Evolutionary conservation across 2,329 filamentous ascomycete species (phyloP).

Genomic region (Fusarium sp.): DNA sequence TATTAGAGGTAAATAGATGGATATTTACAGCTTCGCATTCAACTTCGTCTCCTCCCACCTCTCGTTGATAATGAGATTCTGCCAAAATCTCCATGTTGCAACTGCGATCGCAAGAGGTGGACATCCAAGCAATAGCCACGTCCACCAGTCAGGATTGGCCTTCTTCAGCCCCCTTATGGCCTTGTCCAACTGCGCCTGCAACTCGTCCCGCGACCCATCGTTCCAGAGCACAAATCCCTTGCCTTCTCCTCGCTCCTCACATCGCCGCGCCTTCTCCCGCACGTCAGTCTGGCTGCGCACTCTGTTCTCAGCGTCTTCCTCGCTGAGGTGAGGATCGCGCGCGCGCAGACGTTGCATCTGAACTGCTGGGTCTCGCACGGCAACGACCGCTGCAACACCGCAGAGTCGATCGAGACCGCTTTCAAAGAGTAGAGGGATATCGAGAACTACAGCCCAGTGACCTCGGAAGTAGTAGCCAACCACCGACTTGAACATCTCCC

Average conservation of each 20-base stretch:
- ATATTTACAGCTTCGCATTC: conserved; percentile 44
- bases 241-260: conserved; percentile 72
- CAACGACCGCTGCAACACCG: conserved; percentile 87
- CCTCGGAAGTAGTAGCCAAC: conserved; percentile 80
- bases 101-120: conserved; percentile 80
- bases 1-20: background rate
- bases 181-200: conserved; percentile 74
- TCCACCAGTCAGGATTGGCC: conserved; percentile 85
- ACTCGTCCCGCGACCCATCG: conserved; percentile 78
- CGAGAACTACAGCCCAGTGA: conserved; percentile 89
- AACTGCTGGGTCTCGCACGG: conserved; percentile 80
- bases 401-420: conserved; percentile 86
- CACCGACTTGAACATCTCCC: conserved; percentile 82
- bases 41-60: conserved; percentile 73
- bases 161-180: conserved; percentile 73
- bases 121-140: conserved; percentile 74
- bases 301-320: conserved; percentile 89
- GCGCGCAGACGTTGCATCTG: conserved; percentile 85
- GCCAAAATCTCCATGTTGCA: conserved; percentile 78
- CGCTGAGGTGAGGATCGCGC: conserved; percentile 80
- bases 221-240: conserved; percentile 91
- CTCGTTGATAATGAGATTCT: conserved; percentile 77
- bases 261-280: conserved; percentile 82
- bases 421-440: conserved; percentile 94
- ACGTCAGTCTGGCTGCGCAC: conserved; percentile 91